Base-by-base conservation (phyloP, 805 yeast genomes). In the Lachancea kluyveri region DNA sequence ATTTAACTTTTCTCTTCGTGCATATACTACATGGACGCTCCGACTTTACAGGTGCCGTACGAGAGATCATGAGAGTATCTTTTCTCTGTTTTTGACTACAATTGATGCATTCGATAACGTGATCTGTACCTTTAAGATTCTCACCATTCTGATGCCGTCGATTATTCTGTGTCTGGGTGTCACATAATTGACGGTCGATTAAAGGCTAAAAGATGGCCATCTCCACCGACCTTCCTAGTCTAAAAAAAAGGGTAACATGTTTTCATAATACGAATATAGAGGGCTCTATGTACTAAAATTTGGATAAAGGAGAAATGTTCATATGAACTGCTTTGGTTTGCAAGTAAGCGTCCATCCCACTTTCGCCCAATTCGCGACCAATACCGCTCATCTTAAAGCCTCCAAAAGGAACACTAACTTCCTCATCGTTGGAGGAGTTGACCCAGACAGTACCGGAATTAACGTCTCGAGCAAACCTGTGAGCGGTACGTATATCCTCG, bases 351-450 rank as follows among this genome's bases (percentile, higher is more conserved):
- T 70, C 67, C 28, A 83, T 70, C 30, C 85, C 94, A 50, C 72
- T 75, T 54, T 74, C 77, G 32, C 92, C 90, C 42, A 83, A 67
- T 62, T 83, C 92, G 46, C 90, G 74, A 38, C 94, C 94, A 41
- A 80, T 67, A 42, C 94, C 94, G 43, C 83, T 73, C 69, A 70
- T 65, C 61, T 82, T 81, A 59, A 73, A 79, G 24, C 94, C 94
- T 28, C 94, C 94, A 54, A 84, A 83, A 18, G 94, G 94, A 35
- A 78, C 73, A 36, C 68, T 65, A 36, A 66, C 54, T 48, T 75
- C 77, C 46, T 74, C 72, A 42, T 74, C 80, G 49, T 79, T 79
- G 31, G 79, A 77, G 8, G 78, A 67, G 59, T 80, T 80, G 46
- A 79, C 62, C 74, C 83, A 80, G 24, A 79, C 74, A 32, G 74